Evolutionary conservation across 192 early-diverging fungal genomes (phyloP).

Genomic region (Coemansia sp.): DNA sequence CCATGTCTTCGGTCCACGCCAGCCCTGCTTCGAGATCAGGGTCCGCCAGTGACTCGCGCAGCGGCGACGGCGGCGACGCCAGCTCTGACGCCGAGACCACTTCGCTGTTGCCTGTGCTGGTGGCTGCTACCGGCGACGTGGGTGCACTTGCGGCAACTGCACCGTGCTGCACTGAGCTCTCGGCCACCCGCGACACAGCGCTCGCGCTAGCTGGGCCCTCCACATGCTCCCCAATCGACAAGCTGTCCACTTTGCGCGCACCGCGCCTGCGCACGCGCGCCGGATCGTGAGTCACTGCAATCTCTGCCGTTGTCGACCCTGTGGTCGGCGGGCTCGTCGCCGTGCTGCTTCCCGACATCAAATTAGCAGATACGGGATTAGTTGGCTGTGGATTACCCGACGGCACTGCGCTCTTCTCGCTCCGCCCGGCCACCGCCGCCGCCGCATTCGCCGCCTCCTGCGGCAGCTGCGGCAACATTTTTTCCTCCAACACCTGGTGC

Average conservation of each 20-base stretch:
- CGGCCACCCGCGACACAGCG: neutral
- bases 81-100: neutral
- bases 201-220: neutral
- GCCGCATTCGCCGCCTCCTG: constrained; percentile 21
- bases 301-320: neutral
- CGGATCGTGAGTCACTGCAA: neutral
- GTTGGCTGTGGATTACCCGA: neutral
- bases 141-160: constrained; percentile 9
- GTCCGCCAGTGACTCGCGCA: constrained; percentile 12
- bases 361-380: neutral
- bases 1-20: constrained; percentile 52
- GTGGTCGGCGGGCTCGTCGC: constrained; percentile 12
- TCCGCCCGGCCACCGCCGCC: constrained; percentile 7
- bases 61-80: constrained; percentile 5
- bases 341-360: constrained; percentile 4
- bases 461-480: constrained; percentile 52
- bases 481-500: constrained; percentile 46
- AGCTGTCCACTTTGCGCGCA: constrained; percentile 18
- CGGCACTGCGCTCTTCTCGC: neutral
- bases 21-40: constrained; percentile 26
- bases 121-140: constrained; percentile 13
- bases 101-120: neutral
- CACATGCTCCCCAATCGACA: constrained; percentile 12
- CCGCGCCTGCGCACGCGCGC: constrained; percentile 21
- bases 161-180: neutral